These are phyloP conservation scores for Solanum appendiculatum DNA, from an alignment of 257 asterid species.

Conservation along the genomic window DNA sequence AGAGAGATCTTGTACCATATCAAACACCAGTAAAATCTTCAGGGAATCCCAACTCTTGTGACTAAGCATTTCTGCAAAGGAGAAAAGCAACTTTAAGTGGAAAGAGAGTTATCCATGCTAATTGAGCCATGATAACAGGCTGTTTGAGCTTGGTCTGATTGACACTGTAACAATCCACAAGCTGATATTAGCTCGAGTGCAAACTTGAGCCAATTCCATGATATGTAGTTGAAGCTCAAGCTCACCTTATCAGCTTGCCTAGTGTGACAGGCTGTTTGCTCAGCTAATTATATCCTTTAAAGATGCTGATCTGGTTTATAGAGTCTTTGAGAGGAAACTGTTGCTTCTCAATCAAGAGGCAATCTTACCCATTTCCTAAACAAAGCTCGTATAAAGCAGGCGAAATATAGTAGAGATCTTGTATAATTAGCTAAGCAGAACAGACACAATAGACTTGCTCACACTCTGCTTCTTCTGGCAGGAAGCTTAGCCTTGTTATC, in stretches of 20 bases:
- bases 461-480: conserved; percentile 26
- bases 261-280: conserved; percentile 27
- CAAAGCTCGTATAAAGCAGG: conserved; percentile 15
- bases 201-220: conserved; percentile 24
- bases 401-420: conserved; percentile 1
- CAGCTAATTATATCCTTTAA: conserved; percentile 33
- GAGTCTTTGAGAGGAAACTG: conserved; percentile 5
- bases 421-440: conserved; percentile 45
- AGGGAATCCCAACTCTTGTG: conserved; percentile 22
- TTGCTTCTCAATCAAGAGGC: conserved; percentile 12
- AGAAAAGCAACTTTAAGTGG: conserved; percentile 35
- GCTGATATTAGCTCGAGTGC: conserved; percentile 11
- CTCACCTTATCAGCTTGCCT: conserved; percentile 23
- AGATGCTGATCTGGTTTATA: neutral
- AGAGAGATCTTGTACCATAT: conserved; percentile 18
- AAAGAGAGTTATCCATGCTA: conserved; percentile 4
- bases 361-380: conserved; percentile 12
- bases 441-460: conserved; percentile 17
- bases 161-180: conserved; percentile 15
- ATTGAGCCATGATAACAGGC: conserved; percentile 17
- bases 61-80: conserved; percentile 50
- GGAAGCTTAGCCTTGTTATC: conserved; percentile 16
- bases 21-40: conserved; percentile 32
- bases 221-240: conserved; percentile 24
- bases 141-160: conserved; percentile 25